Base-by-base conservation (phyloP, 192 early-diverging fungal species). In the Chytriomyces sp. region DNA sequence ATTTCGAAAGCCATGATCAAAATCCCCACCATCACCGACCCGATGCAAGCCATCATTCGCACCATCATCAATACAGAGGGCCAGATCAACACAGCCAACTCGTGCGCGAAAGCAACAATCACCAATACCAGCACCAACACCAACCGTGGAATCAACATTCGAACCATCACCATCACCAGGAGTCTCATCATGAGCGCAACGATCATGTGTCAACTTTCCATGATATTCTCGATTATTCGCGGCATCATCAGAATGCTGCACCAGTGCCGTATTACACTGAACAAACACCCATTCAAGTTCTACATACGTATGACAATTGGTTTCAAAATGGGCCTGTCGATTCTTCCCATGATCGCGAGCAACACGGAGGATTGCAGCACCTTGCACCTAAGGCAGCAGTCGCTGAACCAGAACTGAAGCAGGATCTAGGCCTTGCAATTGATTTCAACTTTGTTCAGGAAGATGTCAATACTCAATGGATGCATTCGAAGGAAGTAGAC, bases 271-370 rank as follows among this genome's bases (percentile, higher is more conserved):
- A 66, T 43, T 75, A 75, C 48, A 73, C 71, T 5, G 71, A 60
- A 13, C 18, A 20, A 7, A 73, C 61, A n/a, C 71, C 71, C 2
- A 73, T 66, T 48, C 61, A 75, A 75, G 73, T 66, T 13, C 6
- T 46, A 65, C 73, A 75, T 44, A 24, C 44, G 24, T 75, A 75
- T 35, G 73, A 75, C 46, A 75, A 75, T 46, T 64, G 63, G 64
- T 75, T 45, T 50, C 35, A 35, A 35, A 35, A 35, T 35, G 35
- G 35, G 3, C 35, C 35, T 35, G 35, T 35, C 35, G 2, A 35
- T 35, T 35, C 35, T 35, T 35, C 35, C 35, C 35, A 35, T 2
- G 35, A 35, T 35, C 35, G 35, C 35, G 35, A 35, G 35, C 35
- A 35, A 35, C 35, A 35, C 35, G 35, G 35, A 35, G 35, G 35